Base-by-base conservation (phyloP, 129 eudicot species). In the Rutidosis leptorrhynchoides region DNA sequence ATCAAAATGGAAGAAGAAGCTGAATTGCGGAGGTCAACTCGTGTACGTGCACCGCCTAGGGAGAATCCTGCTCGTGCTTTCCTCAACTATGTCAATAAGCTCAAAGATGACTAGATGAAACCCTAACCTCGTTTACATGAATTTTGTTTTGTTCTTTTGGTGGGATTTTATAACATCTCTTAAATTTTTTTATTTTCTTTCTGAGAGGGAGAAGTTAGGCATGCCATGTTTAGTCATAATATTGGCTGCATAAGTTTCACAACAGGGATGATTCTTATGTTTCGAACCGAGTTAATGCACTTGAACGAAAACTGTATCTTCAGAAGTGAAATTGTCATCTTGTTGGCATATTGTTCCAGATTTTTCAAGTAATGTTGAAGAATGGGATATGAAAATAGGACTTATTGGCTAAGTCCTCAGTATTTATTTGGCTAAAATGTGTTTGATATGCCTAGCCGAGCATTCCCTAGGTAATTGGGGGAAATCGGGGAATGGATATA, bases 1-100 rank as follows among this genome's bases (percentile, higher is more conserved):
- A 72, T 73, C 46, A 80, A 73, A 53, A 56, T 75, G 78, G 96
- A 93, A 77, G 93, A 89, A 77, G 96, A 89, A 68, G 90, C 88
- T n/a, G 83, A 62, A 7, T 69, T 89, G 25, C 70, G 99, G 65
- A 84, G 96, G 67, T 93, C 99, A 28, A 88, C 90, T 56, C 87
- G 99, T 11, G 81, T 93, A 20, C 96, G 95, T 59, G 98, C 98
- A 40, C 92, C 96, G 10, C 92, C 92, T 27, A 79, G 88, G 79
- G 90, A 86, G 17, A 86, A 86, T 58, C 95, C 95, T 54, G 87
- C 98, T 32, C 75, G 80, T 35, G 87, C 93, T 12, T 93, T 93
- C 70, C 95, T 89, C 72, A 93, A 89, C 59, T 89, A 93, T 64
- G 78, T 68, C n/a, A 93, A 93, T 85, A 84, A 84, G 83, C 86